A percentile compares a stretch with the other conserved stretches of the same genome.
phyloP scores from a whole-genome alignment of 2,329 filamentous ascomycete genomes.

The Fusarium falciforme region DNA sequence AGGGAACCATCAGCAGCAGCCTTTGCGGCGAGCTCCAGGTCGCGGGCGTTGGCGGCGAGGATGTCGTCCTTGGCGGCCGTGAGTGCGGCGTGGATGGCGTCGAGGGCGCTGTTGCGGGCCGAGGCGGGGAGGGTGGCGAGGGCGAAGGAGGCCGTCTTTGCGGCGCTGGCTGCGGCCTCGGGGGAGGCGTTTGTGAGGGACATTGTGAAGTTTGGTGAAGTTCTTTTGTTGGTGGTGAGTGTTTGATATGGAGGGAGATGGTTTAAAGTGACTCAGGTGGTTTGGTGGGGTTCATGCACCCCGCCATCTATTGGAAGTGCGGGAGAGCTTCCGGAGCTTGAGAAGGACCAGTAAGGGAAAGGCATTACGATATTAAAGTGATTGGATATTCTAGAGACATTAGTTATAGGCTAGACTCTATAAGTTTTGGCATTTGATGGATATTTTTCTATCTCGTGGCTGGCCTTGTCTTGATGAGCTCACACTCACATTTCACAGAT shows the following conservation, averaged over 20 bases:
- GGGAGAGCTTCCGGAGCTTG: background rate
- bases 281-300: constrained; percentile 40
- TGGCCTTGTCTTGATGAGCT: background rate
- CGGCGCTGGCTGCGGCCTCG: constrained; percentile 78
- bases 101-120: constrained; percentile 86
- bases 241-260: background rate
- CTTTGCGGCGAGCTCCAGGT: constrained; percentile 79
- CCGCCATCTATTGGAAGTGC: constrained; percentile 33
- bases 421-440: background rate
- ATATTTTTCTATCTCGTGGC: background rate
- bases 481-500: background rate
- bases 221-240: background rate
- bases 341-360: background rate
- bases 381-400: background rate
- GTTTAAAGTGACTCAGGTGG: background rate
- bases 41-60: constrained; percentile 85
- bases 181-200: constrained; percentile 90
- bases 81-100: constrained; percentile 84
- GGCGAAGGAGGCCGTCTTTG: constrained; percentile 83
- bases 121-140: constrained; percentile 82
- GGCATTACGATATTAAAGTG: background rate
- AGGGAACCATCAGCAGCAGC: constrained; percentile 81
- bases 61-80: constrained; percentile 77
- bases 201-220: constrained; percentile 63
- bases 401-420: background rate